Evolutionary conservation across 768 basidiomycete genomes (phyloP), one percentile per base, ranked within the genome.

Genomic region (Psilocybe sp.): DNA sequence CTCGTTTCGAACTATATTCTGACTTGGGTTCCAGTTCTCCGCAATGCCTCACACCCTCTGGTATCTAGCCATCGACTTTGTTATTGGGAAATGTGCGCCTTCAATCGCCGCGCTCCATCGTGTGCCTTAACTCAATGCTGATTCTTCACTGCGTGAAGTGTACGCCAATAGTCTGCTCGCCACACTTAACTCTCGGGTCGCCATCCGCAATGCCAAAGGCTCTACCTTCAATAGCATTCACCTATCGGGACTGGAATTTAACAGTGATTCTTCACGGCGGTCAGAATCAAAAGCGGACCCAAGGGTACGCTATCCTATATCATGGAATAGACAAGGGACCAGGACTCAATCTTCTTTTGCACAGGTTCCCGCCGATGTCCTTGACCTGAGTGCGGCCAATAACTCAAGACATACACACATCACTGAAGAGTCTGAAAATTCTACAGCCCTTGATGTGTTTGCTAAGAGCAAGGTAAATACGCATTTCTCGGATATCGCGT

Each of bases 161-260:
- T 77, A 75, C 39, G 73, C 75, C 12, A 76, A 76, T 55, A 75
- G 74, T 48, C 59, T 76, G 10, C 69, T 77, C 5, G 76, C 74
- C 13, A 66, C 70, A 1, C 62, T 77, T 20, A 77, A 77, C 33
- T 70, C 67, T 33, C 60, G 74, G 14, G 59, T 61, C 11, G 51
- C 60, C 6, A 50, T 75, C 11, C 60, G 61, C 5, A 58, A 55
- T 19, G 40, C 34, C 38, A 49, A 57, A 35, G 42, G 20, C 37
- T 46, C 46, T 19, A 39, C 47, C 11, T 9, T 52, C 8, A 59
- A 54, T 43, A 52, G 49, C 15, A 37, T 54, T 13, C 48, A 54
- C 38, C 40, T 60, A 34, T 60, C 61, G 6, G 57, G 61, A 14
- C 53, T 56, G 14, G 43, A 45, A 34, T 56, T 56, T 14, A 50